Percentiles rank a stretch among this genome's conserved stretches.
phyloP scores from a whole-genome alignment of 352 stramenopile genomes.

The Phytophthora kernoviae region DNA sequence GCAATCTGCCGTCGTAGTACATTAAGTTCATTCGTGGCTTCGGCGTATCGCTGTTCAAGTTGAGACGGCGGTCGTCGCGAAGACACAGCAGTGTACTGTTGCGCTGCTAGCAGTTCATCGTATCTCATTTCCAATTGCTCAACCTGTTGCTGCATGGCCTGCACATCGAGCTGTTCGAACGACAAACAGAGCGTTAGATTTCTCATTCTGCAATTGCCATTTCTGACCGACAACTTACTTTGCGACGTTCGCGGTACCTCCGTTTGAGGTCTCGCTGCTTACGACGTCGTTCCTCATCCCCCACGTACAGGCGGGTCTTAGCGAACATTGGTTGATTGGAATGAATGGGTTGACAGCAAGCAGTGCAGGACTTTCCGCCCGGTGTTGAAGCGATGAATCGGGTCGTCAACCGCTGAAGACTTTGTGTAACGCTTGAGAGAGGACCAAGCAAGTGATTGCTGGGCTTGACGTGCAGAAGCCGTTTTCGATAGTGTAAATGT shows the following conservation, averaged over 20 bases:
- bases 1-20: conserved; percentile 39
- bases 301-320: conserved; percentile 29
- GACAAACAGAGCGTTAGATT: conserved; percentile 10
- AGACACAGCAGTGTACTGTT: conserved; percentile 26
- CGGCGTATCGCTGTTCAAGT: conserved; percentile 37
- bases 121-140: conserved; percentile 38
- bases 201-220: not conserved
- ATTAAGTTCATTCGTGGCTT: conserved; percentile 37
- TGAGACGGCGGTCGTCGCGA: conserved; percentile 13
- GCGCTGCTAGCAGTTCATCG: conserved; percentile 28
- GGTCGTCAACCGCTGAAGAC: not conserved
- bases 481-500: conserved; percentile 26
- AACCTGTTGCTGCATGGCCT: conserved; percentile 49
- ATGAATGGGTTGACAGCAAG: conserved; percentile 3
- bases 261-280: conserved; percentile 50
- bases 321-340: conserved; percentile 17
- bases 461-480: conserved; percentile 16
- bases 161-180: conserved; percentile 38
- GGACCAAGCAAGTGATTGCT: conserved; percentile 41
- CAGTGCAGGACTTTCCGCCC: not conserved
- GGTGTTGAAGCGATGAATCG: conserved; percentile 14
- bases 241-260: conserved; percentile 39
- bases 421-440: conserved; percentile 4
- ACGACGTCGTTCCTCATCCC: conserved; percentile 35
- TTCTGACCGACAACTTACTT: conserved; percentile 23